Conservation (phyloP, 1,284 basidiomycete species). For the Apiotrichum mycotoxinovorans region DNA sequence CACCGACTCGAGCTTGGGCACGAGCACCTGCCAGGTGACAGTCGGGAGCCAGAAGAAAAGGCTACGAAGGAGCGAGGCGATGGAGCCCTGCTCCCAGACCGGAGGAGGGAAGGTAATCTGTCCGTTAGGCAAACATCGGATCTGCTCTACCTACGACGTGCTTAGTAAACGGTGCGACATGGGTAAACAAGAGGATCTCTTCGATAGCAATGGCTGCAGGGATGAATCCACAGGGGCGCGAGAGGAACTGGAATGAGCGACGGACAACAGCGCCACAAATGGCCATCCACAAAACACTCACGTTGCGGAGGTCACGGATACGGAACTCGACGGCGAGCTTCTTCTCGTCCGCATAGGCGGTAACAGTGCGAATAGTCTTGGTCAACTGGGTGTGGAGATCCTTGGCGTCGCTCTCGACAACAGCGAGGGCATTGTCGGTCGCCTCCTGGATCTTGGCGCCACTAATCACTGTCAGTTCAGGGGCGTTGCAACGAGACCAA, state of each 20-base stretch:
- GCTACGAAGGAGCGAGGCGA: constrained; percentile 32
- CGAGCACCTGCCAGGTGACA: constrained; percentile 26
- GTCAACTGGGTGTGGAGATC: constrained; percentile 13
- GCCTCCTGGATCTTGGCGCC: constrained; percentile 6
- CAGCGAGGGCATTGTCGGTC: constrained; percentile 15
- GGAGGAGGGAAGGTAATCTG: constrained; percentile 39
- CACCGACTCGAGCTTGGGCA: constrained; percentile 34
- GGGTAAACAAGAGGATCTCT: constrained; percentile 32
- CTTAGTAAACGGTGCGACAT: constrained; percentile 39
- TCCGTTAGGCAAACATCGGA: neutral
- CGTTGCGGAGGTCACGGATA: constrained; percentile 28
- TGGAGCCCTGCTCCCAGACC: constrained; percentile 25
- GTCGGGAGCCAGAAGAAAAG: constrained; percentile 44
- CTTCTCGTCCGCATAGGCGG: constrained; percentile 19
- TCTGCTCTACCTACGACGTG: constrained; percentile 24
- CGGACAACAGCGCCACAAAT: no score
- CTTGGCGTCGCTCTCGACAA: constrained; percentile 20
- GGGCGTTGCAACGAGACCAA: constrained; percentile 14
- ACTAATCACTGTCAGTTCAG: constrained; percentile 1
- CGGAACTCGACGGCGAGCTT: constrained; percentile 17
- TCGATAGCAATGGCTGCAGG: constrained; percentile 32
- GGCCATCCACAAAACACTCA: constrained; percentile 3
- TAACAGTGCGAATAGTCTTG: constrained; percentile 8
- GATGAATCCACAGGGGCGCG: constrained; percentile 32
- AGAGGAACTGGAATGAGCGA: constrained; percentile 27